phyloP scores from a whole-genome alignment of 1,284 basidiomycete species.

The Stereum hirsutum region DNA sequence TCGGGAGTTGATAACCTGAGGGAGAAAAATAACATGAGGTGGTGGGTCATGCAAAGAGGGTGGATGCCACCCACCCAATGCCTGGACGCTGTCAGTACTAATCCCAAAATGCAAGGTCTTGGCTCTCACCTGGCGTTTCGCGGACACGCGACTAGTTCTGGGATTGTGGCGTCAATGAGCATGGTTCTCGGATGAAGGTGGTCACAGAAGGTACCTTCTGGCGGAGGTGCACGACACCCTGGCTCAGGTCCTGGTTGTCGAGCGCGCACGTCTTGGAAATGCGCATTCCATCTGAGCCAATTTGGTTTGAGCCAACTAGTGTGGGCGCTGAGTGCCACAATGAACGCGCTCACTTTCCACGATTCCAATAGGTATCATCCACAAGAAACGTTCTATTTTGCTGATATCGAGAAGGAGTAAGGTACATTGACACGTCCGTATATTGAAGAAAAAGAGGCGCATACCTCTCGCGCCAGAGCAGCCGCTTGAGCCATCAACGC shows the following conservation, averaged over 20 bases:
- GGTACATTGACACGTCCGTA: neutral
- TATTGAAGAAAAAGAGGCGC: constrained; percentile 6
- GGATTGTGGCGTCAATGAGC: neutral
- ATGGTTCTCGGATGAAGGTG: constrained; percentile 3
- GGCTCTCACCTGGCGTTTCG: constrained; percentile 44
- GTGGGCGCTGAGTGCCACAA: constrained; percentile 1
- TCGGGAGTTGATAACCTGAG: constrained; percentile 49
- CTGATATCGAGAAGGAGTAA: constrained; percentile 11
- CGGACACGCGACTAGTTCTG: constrained; percentile 69
- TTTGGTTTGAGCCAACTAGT: neutral
- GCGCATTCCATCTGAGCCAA: constrained; percentile 47
- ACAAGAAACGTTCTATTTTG: constrained; percentile 25
- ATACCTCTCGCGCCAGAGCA: constrained; percentile 53
- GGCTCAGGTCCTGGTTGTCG: constrained; percentile 59
- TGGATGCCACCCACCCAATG: constrained; percentile 45
- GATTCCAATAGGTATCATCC: constrained; percentile 49
- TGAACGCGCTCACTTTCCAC: constrained; percentile 42
- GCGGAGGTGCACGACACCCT: constrained; percentile 49
- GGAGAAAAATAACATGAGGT: too few species aligned
- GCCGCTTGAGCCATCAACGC: constrained; percentile 58
- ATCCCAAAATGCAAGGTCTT: constrained; percentile 8
- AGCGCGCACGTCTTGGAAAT: constrained; percentile 47
- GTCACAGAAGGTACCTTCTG: constrained; percentile 34
- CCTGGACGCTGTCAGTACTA: constrained; percentile 28
- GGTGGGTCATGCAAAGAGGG: too few species aligned